Base-by-base conservation (phyloP, 768 basidiomycete genomes). In the Pisolithus tinctorius region DNA sequence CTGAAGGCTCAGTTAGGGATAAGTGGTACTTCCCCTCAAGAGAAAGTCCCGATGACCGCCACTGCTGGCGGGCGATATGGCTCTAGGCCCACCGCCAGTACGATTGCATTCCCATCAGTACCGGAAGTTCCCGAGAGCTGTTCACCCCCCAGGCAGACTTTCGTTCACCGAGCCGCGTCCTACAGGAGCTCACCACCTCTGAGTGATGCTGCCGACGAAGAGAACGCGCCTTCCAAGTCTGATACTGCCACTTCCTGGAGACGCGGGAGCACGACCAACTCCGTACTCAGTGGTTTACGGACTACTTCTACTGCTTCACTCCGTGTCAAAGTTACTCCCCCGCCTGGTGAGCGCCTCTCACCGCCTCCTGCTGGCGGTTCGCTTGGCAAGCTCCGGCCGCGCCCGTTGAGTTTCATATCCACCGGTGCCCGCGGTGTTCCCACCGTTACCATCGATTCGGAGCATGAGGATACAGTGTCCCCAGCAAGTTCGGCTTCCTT, bases 191-290 rank as follows among this genome's bases (percentile, higher is more conserved):
- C 73, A 9, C 62, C 74, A 14, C 72, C 76, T 36, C 29, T 64
- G 14, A 77, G 73, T 54, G 71, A 54, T 9, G 46, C 40, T 36
- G 56, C 43, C 57, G 54, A 67, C 49, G 54, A 48, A 37, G 65
- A 66, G 23, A 55, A 27, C 41, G 61, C 68, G 5, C 80, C 83
- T n/a, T 90, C 88, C 63, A 91, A 88, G 69, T 90, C 89, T 2
- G 89, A 93, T 62, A 70, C 79, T 31, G 88, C 80, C 45, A 73
- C 80, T 36, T 89, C 86, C 47, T 93, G 90, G 90, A 80, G 90
- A 63, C 85, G 90, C 48, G 79, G 80, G 40, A 82, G 66, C 27
- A 64, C 79, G 27, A 85, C 82, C 63, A 82, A 87, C 65, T 88
- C 86, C 11, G 81, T 83, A 16, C 74, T 88, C 46, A 81, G 74